These are phyloP conservation scores for Cytospora piceicola DNA, from an alignment of 2,329 filamentous ascomycete genomes.

Conservation along the genomic window DNA sequence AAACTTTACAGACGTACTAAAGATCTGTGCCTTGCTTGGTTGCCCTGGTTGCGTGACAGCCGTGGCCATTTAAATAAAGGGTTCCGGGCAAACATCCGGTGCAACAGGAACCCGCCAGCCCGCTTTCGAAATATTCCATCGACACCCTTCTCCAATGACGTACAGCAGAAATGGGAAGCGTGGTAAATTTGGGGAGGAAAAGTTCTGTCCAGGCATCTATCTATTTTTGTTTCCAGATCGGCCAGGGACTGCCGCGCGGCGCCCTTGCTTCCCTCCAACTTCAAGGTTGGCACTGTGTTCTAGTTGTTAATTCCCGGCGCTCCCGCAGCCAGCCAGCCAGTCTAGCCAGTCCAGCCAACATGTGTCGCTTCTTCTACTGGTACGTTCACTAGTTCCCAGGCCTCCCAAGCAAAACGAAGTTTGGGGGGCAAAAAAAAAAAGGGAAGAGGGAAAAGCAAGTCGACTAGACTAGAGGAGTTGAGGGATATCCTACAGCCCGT, in stretches of 20 bases:
- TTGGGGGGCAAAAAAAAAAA: not conserved
- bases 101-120: not conserved
- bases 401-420: not conserved
- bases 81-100: not conserved
- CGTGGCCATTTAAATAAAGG: not conserved
- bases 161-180: not conserved
- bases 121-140: not conserved
- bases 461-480: not conserved
- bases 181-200: not conserved
- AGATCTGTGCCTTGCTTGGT: not conserved
- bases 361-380: no score
- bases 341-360: no score
- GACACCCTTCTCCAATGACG: not conserved
- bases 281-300: conserved; percentile 31
- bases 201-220: not conserved
- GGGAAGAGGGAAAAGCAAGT: not conserved
- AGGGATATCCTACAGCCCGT: not conserved
- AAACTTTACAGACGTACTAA: conserved; percentile 7
- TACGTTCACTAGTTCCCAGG: not conserved
- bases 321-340: conserved; percentile 18
- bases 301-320: conserved; percentile 29
- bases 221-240: conserved; percentile 26
- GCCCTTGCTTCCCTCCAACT: not conserved
- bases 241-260: conserved; percentile 20
- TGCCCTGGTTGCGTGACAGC: conserved; percentile 4